phyloP scores from a whole-genome alignment of 2,329 filamentous ascomycete species.

The Phyllosticta citribraziliensis region DNA sequence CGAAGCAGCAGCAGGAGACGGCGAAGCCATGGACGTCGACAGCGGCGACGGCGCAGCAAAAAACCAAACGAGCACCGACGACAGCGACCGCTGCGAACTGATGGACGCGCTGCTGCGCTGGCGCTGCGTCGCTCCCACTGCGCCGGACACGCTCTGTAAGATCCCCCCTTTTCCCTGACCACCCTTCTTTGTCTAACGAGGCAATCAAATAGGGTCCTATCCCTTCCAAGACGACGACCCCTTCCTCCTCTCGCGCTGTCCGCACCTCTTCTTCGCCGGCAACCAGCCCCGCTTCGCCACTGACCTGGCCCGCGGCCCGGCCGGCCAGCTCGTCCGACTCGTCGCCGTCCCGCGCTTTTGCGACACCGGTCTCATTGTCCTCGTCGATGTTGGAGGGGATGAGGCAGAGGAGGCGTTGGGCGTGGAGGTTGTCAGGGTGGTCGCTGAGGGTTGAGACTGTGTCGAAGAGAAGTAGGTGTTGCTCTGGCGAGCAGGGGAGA shows the following conservation, averaged over 20 bases:
- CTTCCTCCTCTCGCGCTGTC: slow-evolving; percentile 75
- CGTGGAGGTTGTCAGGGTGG: neutral
- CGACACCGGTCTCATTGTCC: slow-evolving; percentile 65
- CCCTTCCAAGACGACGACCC: slow-evolving; percentile 92
- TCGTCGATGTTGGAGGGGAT: slow-evolving; percentile 79
- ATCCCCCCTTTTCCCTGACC: slow-evolving; percentile 13
- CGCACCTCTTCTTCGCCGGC: slow-evolving; percentile 85
- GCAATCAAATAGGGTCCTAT: slow-evolving; percentile 63
- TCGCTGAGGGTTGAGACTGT: slow-evolving; percentile 17
- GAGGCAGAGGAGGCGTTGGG: slow-evolving; percentile 56
- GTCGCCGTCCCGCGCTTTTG: slow-evolving; percentile 78
- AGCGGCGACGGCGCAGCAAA: slow-evolving; percentile 43
- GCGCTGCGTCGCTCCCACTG: slow-evolving; percentile 84
- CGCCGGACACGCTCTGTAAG: slow-evolving; percentile 89
- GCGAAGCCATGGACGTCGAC: slow-evolving; percentile 63
- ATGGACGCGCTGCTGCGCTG: slow-evolving; percentile 93
- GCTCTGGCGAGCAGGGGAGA: too few species aligned
- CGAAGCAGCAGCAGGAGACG: neutral
- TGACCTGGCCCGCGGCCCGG: slow-evolving; percentile 52
- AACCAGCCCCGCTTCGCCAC: slow-evolving; percentile 74
- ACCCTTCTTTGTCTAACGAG: neutral
- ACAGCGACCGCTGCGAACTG: slow-evolving; percentile 62
- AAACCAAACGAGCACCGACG: neutral
- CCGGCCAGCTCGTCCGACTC: slow-evolving; percentile 63
- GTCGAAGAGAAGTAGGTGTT: neutral